Percentiles rank a stretch among this genome's conserved stretches.
Evolutionary conservation across 169 alveolate genomes (phyloP).

Genomic region (Cryptosporidium sp.): DNA sequence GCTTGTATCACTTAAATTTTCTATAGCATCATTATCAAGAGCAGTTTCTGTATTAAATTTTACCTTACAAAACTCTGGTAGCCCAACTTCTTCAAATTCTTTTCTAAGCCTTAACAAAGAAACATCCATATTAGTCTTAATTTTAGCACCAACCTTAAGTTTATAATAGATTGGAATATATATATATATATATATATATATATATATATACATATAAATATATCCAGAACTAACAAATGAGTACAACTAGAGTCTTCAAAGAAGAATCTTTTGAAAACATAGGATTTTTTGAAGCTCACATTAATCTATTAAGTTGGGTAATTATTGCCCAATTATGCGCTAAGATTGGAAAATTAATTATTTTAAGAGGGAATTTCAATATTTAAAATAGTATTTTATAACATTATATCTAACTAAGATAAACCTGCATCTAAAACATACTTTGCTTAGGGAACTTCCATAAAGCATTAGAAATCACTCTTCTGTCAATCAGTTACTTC

Average conservation of each 20-base stretch:
- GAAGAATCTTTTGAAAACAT: not conserved
- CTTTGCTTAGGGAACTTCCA: not conserved
- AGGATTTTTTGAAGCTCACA: not conserved
- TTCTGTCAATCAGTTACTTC: not conserved
- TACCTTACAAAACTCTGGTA: slow-evolving; percentile 66
- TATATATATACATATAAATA: not conserved
- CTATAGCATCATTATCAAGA: not conserved
- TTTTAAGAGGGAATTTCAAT: not conserved
- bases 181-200: too few species aligned
- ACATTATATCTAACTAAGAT: not conserved
- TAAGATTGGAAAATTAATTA: not conserved
- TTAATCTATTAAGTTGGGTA: not conserved
- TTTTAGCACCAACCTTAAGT: not conserved
- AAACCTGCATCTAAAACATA: not conserved
- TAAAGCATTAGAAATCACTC: not conserved
- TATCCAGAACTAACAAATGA: not conserved
- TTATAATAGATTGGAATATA: not conserved
- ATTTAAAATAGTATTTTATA: not conserved
- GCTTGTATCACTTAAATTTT: not conserved
- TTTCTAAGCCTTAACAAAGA: slow-evolving; percentile 44
- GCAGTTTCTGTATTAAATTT: slow-evolving; percentile 18
- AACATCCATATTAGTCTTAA: not conserved
- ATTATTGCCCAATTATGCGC: not conserved
- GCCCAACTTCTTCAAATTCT: slow-evolving; percentile 50
- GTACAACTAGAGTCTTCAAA: not conserved